A percentile compares a stretch with the other conserved stretches of the same genome.
Conservation (phyloP, 2,329 filamentous ascomycete species). For the Ascocoryne sarcoides region DNA sequence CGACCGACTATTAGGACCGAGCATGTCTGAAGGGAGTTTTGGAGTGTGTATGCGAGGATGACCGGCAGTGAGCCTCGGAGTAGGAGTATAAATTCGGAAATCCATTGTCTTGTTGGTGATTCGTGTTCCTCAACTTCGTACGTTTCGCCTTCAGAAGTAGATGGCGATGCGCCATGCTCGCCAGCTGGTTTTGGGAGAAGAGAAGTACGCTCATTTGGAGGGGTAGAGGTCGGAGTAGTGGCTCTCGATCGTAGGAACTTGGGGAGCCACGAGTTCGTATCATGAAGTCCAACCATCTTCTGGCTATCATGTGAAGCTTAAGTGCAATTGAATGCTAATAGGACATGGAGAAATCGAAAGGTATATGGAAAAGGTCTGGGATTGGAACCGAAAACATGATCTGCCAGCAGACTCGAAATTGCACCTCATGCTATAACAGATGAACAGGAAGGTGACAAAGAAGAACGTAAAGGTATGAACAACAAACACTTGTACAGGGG, state of each 20-base stretch:
- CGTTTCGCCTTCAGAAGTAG: constrained; percentile 16
- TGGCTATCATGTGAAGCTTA: too few relatives aligned
- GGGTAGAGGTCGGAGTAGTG: constrained; percentile 14
- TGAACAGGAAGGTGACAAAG: not conserved
- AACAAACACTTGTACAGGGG: not conserved
- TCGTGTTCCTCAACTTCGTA: constrained; percentile 20
- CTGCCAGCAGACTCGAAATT: constrained; percentile 3
- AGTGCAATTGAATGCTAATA: constrained; percentile 1
- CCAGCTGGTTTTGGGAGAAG: constrained; percentile 19
- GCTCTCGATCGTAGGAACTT: constrained; percentile 17
- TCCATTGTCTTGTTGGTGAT: constrained; percentile 28
- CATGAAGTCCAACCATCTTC: constrained; percentile 16
- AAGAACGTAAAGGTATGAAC: not conserved
- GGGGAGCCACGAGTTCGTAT: constrained; percentile 23
- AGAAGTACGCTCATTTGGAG: constrained; percentile 25
- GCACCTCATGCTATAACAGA: too few relatives aligned
- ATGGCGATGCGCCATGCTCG: constrained; percentile 5
- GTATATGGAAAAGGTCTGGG: too few relatives aligned
- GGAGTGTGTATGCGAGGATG: constrained; percentile 75
- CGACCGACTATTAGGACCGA: constrained; percentile 77
- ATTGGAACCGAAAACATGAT: too few relatives aligned
- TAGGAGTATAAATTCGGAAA: constrained; percentile 57
- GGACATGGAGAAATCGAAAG: not conserved
- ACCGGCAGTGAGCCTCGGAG: constrained; percentile 65
- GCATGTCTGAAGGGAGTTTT: constrained; percentile 76